Percentiles rank a stretch among this genome's conserved stretches.
phyloP scores from a whole-genome alignment of 495 filamentous ascomycete genomes.

The Talaromyces nanjingensis region DNA sequence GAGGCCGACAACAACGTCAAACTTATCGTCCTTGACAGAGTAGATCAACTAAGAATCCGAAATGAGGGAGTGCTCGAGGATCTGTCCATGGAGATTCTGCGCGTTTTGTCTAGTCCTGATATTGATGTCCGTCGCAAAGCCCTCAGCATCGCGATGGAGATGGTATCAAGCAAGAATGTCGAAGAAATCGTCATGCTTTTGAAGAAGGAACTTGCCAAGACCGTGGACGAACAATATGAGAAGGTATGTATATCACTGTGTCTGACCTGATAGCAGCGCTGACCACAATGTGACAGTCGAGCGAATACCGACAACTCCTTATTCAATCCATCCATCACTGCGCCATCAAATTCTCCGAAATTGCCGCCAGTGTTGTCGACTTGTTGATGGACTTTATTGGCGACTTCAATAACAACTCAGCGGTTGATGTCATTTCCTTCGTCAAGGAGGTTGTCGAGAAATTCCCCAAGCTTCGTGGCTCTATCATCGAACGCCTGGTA shows the following conservation, averaged over 20 bases:
- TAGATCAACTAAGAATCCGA: slow-evolving; percentile 82
- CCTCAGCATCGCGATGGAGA: slow-evolving; percentile 84
- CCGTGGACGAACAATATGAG: slow-evolving; percentile 97
- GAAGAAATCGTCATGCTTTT: slow-evolving; percentile 94
- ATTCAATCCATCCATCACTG: slow-evolving; percentile 98
- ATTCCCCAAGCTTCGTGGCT: slow-evolving; percentile 80
- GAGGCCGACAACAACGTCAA: slow-evolving; percentile 99
- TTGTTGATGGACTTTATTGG: slow-evolving; percentile 99
- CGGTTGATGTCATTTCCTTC: slow-evolving; percentile 96
- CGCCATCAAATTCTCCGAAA: slow-evolving; percentile 97
- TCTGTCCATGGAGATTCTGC: slow-evolving; percentile 94
- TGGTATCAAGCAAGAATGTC: slow-evolving; percentile 98
- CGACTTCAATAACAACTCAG: slow-evolving; percentile 94
- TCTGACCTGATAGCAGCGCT: background rate
- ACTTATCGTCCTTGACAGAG: slow-evolving; percentile 91
- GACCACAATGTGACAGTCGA: slow-evolving; percentile 50
- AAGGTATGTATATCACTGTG: slow-evolving; percentile 44
- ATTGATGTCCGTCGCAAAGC: slow-evolving; percentile 94
- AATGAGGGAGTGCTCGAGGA: slow-evolving; percentile 94
- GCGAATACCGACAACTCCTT: slow-evolving; percentile 89
- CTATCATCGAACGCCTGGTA: slow-evolving; percentile 83
- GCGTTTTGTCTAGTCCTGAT: slow-evolving; percentile 93
- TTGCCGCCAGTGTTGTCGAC: slow-evolving; percentile 93
- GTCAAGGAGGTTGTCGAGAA: slow-evolving; percentile 99
- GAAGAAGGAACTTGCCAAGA: slow-evolving; percentile 96